Conservation (phyloP, 1,139 yeast genomes). For the Kodamaea plutei region DNA sequence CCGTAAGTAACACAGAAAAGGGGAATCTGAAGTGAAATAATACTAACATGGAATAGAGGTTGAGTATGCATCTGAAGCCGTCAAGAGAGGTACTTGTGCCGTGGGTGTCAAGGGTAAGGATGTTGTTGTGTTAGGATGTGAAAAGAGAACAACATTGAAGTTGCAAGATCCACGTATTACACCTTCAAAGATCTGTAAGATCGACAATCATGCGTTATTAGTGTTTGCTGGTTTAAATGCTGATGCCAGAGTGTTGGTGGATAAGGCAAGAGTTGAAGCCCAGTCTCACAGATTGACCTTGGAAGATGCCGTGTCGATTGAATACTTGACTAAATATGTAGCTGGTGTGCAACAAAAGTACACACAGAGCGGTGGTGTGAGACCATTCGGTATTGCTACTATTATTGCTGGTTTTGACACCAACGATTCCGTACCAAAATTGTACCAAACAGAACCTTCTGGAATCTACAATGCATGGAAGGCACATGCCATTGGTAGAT, state of each 20-base stretch:
- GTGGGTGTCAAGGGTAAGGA: constrained; percentile 92
- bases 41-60: constrained; percentile 57
- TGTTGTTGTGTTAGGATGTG: constrained; percentile 92
- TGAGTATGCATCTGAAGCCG: constrained; percentile 97
- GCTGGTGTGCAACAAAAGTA: constrained; percentile 97
- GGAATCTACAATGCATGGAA: constrained; percentile 99
- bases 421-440: constrained; percentile 72
- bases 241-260: constrained; percentile 91
- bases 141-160: constrained; percentile 90
- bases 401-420: constrained; percentile 94
- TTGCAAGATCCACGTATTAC: constrained; percentile 95
- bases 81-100: constrained; percentile 96
- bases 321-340: constrained; percentile 86
- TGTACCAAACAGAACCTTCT: constrained; percentile 95
- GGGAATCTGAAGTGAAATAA: no score
- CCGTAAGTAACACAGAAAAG: no score
- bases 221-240: constrained; percentile 98
- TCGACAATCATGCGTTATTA: constrained; percentile 85
- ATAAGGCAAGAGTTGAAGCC: constrained; percentile 94
- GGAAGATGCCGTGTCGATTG: constrained; percentile 91
- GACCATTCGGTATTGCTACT: constrained; percentile 94
- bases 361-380: constrained; percentile 97
- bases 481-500: constrained; percentile 96
- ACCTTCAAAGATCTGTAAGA: constrained; percentile 87
- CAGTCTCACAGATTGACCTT: constrained; percentile 92